Evolutionary conservation across 768 basidiomycete genomes (phyloP), one percentile per base, ranked within the genome.

Genomic region (Krasilnikovozyma curviuscula): DNA sequence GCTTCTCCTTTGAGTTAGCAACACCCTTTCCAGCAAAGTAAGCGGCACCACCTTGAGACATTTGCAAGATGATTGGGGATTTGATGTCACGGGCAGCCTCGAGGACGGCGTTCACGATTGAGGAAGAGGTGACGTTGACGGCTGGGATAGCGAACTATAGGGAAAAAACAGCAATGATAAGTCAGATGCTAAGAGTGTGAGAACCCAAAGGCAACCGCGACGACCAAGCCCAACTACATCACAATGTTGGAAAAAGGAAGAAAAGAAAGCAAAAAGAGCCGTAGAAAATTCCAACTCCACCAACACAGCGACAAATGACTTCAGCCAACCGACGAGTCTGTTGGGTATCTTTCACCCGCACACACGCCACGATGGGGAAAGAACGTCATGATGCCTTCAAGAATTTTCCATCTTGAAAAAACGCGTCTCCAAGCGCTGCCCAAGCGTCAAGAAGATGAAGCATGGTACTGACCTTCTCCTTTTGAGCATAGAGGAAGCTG

Each of bases 1-100:
- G 93, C 58, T 86, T 79, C 41, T 57, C 50, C 18, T 48, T 39
- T 65, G 81, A 84, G 65, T 97, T 97, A 58, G 81, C 69, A 49
- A 98, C 74, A 25, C 89, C 91, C 67, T 98, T 98, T 54, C 93
- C 93, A 38, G 85, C 85, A 62, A 83, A 95, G 73, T 81, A 95
- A 44, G 89, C 91, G 53, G 77, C 74, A 59, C 93, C 93, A 49
- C 93, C 93, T 65, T 98, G 89, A 47, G 93, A 98, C 54, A 89
- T 79, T 64, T 97, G 93, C 59, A 95, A 70, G 67, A 98, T 97
- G 69, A 98, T 88, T 50, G 91, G 91, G 27, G 91, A 73, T 66
- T 97, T 95, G 73, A 83, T 76, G 65, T 95, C 93, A 55, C 86
- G 78, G 43, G 91, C 91, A 49, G 86, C 91, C 69, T 98, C 91